Base-by-base conservation (phyloP, 2,329 filamentous ascomycete genomes). In the Blastomyces emzantsi region DNA sequence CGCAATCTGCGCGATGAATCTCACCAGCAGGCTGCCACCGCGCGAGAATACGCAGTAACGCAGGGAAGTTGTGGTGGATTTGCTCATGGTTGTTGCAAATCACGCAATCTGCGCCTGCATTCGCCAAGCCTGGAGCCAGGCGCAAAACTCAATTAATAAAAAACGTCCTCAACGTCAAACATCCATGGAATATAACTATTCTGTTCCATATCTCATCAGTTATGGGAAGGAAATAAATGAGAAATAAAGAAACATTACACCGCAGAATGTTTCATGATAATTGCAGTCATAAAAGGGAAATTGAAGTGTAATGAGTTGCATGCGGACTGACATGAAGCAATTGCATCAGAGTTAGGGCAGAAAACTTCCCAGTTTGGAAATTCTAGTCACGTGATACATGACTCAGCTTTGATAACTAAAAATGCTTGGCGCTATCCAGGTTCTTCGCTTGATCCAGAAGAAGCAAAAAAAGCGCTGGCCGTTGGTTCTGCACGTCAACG, bases 101-200 rank as follows among this genome's bases (percentile, higher is more conserved):
- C 75, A 77, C 75, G 75, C 75, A 73, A 77, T 77, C 72, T 65
- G 66, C 75, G 74, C 73, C 39, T 64, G 54, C 41, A 36, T 59
- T 55, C 51, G 62, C 39, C 41, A 63, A 36, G 39, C 36, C 11
- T 25, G 22, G 11, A 33, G 30, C 5, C 43, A 36, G 30, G 6
- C 13, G 30, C 55, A 43, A 58, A 58, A 43, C 6, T 43, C 22
- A 25, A 41, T 17, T 39, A 17, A 30, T 13, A 36, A 36, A 36
- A 36, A 9, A 2, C 8, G 33, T 36, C 9, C 33, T 9, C 7
- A 33, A 33, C 30, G 3, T 33, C 30, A 33, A 30, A 30, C 28
- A 33, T 4, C 3, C 30, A 33, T 33, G 30, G 30, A 33, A 33
- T 33, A 33, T 33, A 33, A 5, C 5, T 33, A 33, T 33, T 33